Base-by-base conservation (phyloP, 768 basidiomycete genomes). In the Stropharia rugosoannulata region DNA sequence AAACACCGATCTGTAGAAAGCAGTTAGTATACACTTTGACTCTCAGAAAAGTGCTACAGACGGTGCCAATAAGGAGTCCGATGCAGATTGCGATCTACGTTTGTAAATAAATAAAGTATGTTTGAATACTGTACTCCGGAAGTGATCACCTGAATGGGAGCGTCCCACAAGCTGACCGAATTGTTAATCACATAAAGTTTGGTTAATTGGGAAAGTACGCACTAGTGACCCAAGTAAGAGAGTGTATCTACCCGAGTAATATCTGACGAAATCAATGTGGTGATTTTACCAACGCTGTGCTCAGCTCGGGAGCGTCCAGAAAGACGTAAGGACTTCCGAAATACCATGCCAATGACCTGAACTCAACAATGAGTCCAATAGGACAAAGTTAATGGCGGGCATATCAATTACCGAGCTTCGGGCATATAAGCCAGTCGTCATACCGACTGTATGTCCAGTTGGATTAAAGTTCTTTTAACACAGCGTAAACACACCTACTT, bases 251-350 rank as follows among this genome's bases (percentile, higher is more conserved):
- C 65, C 44, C 82, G 78, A 5, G 78, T 76, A 0, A 84, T 70
- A 62, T 90, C 88, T 11, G 82, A 78, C 1, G 84, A 83, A 6
- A 89, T 85, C 75, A 89, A 80, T 0, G 86, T 90, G 9, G 82
- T 87, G 47, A 89, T 83, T 63, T 86, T 75, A 0, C 88, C 88
- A 40, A 82, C 81, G 16, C 77, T 81, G 62, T 87, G 84, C 41
- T 82, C 74, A 25, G 79, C 56, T 16, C 85, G 75, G 8, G 86
- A 75, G 47, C 80, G 75, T 0, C 83, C 82, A 13, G 87, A 89
- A 0, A 90, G 70, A 11, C 87, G 80, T 38, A 90, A 70, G 0
- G 86, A 83, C 65, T 90, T 90, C 18, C 85, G 79, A 59, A 85
- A 84, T 32, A 89, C 81, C 29, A 62, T 65, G 2, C 77, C 79